These are phyloP conservation scores for Dothistroma pini DNA, from an alignment of 2,329 filamentous ascomycete species.

Conservation along the genomic window DNA sequence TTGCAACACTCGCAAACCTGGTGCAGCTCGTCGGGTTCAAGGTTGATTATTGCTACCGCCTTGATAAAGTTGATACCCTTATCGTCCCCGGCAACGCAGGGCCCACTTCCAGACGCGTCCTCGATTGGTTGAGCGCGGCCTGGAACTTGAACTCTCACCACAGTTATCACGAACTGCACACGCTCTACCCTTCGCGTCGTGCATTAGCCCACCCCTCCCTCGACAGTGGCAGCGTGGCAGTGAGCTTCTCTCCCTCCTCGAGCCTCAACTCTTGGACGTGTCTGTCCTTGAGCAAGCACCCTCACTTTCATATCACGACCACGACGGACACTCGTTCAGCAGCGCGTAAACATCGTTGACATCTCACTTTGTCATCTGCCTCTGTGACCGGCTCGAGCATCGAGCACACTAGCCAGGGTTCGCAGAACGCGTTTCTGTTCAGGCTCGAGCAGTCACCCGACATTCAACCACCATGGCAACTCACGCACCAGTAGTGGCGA, in stretches of 20 bases:
- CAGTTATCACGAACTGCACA: constrained; percentile 20
- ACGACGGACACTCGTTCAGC: not conserved
- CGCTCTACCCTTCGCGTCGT: constrained; percentile 10
- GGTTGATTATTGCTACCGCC: constrained; percentile 1
- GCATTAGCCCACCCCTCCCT: constrained; percentile 11
- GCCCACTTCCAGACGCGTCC: constrained; percentile 2
- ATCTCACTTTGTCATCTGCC: not conserved
- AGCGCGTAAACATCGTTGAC: not conserved
- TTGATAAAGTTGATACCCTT: too few relatives aligned
- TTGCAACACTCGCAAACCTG: constrained; percentile 2
- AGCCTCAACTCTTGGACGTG: constrained; percentile 4
- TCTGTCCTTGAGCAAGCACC: not conserved
- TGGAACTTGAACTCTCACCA: constrained; percentile 6
- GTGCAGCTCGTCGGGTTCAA: constrained; percentile 1
- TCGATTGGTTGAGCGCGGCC: constrained; percentile 11
- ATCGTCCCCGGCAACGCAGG: not conserved
- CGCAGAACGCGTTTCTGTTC: constrained; percentile 7
- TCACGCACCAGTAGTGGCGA: constrained; percentile 37
- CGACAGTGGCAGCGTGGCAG: not conserved
- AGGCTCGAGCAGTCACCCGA: constrained; percentile 9
- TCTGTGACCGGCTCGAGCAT: constrained; percentile 6
- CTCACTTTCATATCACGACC: constrained; percentile 1
- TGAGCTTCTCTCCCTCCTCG: constrained; percentile 13
- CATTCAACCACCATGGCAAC: constrained; percentile 29
- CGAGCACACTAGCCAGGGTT: constrained; percentile 8